Conservation (phyloP, 106 monocot species). For the Hemerocallis citrina region DNA sequence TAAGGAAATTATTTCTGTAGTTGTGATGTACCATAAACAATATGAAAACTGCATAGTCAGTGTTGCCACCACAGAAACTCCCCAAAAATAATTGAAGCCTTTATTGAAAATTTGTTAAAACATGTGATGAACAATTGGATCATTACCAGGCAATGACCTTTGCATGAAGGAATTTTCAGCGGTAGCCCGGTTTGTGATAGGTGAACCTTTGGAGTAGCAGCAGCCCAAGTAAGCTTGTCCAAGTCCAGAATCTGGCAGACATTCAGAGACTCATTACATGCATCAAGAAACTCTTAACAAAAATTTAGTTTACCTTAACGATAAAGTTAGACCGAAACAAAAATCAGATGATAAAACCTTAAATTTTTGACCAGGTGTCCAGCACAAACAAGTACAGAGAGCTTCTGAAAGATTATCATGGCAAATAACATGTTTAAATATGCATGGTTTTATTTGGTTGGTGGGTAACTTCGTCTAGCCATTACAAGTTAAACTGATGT, state of each 20-base stretch:
- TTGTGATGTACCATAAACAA: no score
- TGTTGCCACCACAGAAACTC: no score
- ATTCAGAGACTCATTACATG: background rate
- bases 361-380: background rate
- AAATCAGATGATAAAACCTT: background rate
- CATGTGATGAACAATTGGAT: slow-evolving; percentile 2
- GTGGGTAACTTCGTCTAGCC: no score
- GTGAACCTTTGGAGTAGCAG: slow-evolving; percentile 47
- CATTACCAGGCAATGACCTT: slow-evolving; percentile 83
- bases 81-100: no score
- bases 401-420: background rate
- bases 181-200: slow-evolving; percentile 51
- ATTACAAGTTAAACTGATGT: no score
- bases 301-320: background rate
- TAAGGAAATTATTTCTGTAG: no score
- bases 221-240: slow-evolving; percentile 74
- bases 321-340: no score
- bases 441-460: no score
- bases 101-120: no score
- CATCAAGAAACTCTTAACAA: background rate
- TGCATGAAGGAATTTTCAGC: slow-evolving; percentile 76
- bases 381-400: background rate
- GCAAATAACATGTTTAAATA: background rate
- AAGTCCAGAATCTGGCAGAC: slow-evolving; percentile 69
- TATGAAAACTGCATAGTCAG: no score